Evolutionary conservation across 2,329 filamentous ascomycete species (phyloP).

Genomic region (Neoarthrinium moseri): DNA sequence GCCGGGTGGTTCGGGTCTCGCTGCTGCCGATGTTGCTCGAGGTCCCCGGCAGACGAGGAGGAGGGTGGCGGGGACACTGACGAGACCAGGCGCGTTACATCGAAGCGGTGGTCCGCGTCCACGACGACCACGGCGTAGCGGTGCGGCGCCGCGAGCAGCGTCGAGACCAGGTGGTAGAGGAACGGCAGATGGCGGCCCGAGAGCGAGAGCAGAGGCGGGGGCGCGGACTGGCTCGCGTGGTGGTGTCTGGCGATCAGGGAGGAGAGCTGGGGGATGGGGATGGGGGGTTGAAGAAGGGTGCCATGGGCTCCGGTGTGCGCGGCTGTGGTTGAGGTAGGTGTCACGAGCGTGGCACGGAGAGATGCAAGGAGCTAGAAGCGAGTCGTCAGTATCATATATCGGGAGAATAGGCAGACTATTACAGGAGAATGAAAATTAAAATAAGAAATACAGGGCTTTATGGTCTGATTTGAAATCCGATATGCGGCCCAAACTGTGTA

Average conservation of each 20-base stretch:
- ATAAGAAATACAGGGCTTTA: too few species aligned
- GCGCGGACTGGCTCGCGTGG: slow-evolving; percentile 43
- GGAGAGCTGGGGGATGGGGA: slow-evolving; percentile 46
- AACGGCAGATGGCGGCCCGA: slow-evolving; percentile 53
- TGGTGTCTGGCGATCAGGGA: slow-evolving; percentile 45
- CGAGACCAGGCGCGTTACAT: slow-evolving; percentile 42
- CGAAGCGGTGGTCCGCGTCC: slow-evolving; percentile 56
- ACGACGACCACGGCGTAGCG: slow-evolving; percentile 51
- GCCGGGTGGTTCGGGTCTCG: slow-evolving; percentile 17
- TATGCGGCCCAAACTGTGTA: neutral
- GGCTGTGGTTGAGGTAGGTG: slow-evolving; percentile 1
- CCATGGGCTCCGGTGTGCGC: slow-evolving; percentile 10
- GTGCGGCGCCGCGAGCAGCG: slow-evolving; percentile 47
- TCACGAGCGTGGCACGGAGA: neutral
- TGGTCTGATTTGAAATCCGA: too few species aligned
- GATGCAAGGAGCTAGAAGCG: neutral
- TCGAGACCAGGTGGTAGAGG: slow-evolving; percentile 54
- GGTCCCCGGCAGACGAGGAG: slow-evolving; percentile 18
- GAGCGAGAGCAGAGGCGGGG: slow-evolving; percentile 41
- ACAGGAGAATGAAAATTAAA: too few species aligned
- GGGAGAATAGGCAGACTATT: too few species aligned
- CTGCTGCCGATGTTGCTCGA: neutral
- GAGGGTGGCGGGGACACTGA: slow-evolving; percentile 5
- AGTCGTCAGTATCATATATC: too few species aligned
- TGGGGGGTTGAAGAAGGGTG: slow-evolving; percentile 12